Percentiles rank a stretch among this genome's conserved stretches.
Conservation (phyloP, 2,329 filamentous ascomycete species). For the Epichloe elymi region DNA sequence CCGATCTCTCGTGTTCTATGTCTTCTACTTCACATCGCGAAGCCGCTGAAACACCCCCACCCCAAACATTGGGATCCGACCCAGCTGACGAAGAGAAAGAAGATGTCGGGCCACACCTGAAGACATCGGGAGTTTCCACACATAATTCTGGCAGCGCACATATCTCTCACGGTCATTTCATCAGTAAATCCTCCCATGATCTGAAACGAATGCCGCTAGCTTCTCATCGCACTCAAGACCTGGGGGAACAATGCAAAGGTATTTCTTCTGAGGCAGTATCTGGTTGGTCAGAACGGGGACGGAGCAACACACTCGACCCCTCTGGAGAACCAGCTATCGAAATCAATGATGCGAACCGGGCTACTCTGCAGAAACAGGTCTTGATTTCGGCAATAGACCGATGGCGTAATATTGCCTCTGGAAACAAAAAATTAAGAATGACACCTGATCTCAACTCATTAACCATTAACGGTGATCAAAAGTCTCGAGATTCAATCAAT, state of each 20-base stretch:
- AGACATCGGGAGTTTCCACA: neutral
- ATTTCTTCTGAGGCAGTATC: neutral
- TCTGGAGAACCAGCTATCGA: neutral
- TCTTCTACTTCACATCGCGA: neutral
- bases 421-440: neutral
- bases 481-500: neutral
- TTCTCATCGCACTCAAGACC: neutral
- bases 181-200: neutral
- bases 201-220: neutral
- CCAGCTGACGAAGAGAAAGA: neutral
- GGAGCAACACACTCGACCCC: neutral
- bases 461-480: neutral
- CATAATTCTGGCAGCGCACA: neutral
- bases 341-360: neutral
- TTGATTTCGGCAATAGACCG: constrained; percentile 10
- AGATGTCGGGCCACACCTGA: neutral
- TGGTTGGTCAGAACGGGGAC: neutral
- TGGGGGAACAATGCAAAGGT: neutral
- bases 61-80: neutral
- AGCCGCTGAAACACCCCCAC: neutral
- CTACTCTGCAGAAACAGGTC: neutral
- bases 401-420: constrained; percentile 8
- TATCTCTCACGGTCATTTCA: neutral
- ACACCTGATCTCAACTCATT: neutral
- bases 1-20: neutral